Conservation (phyloP, 208 protist species). For the Acanthamoeba castellanii region DNA sequence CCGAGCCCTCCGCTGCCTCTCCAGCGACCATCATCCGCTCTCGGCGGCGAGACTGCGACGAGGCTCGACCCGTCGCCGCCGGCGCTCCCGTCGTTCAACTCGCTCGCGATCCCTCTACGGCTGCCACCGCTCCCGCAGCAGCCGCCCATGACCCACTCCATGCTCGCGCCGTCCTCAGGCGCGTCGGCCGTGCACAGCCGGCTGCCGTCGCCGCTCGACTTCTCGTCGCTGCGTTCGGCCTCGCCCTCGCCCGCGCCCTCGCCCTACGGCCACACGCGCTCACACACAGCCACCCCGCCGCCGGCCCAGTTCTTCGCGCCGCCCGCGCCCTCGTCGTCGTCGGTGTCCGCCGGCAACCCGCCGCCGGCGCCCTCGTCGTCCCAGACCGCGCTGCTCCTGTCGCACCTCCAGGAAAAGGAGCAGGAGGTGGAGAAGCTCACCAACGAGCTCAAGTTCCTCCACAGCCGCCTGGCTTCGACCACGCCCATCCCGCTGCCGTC, state of each 20-base stretch:
- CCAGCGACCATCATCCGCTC: neutral
- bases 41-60: too few relatives aligned
- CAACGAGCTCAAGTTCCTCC: conserved; percentile 40
- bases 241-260: conserved; percentile 29
- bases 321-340: neutral
- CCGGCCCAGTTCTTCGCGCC: neutral
- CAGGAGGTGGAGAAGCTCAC: conserved; percentile 54
- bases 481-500: neutral
- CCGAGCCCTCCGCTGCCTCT: neutral
- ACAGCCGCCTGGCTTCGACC: neutral
- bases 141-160: too few relatives aligned
- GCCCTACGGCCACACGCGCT: neutral
- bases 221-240: neutral
- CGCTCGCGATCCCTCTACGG: neutral
- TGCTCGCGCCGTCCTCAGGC: too few relatives aligned
- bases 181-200: neutral
- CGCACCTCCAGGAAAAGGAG: conserved; percentile 38
- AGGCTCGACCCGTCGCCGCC: too few relatives aligned
- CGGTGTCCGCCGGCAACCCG: neutral
- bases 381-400: neutral
- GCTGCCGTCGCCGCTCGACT: conserved; percentile 27
- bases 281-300: conserved; percentile 16
- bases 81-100: conserved; percentile 19
- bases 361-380: neutral
- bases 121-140: neutral